Percentiles rank a stretch among this genome's conserved stretches.
Evolutionary conservation across 1,284 basidiomycete genomes (phyloP).

Genomic region (Ceratobasidium sp.): DNA sequence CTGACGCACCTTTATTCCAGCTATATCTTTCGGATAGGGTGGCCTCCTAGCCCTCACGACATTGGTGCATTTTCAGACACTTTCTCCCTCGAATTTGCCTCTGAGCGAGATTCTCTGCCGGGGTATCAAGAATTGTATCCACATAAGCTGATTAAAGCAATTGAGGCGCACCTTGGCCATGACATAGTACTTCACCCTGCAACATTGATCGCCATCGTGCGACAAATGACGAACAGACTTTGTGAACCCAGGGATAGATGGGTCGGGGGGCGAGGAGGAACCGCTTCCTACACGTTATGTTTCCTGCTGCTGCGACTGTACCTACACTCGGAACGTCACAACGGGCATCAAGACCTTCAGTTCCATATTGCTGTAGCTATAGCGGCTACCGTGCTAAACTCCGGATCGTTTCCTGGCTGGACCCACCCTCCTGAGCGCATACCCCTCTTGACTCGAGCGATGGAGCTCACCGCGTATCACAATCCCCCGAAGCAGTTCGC

Average conservation of each 20-base stretch:
- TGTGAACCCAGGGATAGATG: not conserved
- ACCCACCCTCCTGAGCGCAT: not conserved
- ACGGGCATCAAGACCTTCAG: not conserved
- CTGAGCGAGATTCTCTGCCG: not conserved
- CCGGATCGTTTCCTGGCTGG: slow-evolving; percentile 5
- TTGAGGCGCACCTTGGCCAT: not conserved
- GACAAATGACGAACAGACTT: not conserved
- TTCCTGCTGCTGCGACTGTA: not conserved
- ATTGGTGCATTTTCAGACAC: not conserved
- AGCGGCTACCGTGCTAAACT: not conserved
- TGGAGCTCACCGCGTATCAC: not conserved
- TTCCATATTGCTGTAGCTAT: not conserved
- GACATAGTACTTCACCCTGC: slow-evolving; percentile 8
- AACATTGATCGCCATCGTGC: not conserved
- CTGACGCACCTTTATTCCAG: not conserved
- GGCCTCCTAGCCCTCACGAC: not conserved
- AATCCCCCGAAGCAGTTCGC: not conserved
- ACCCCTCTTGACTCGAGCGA: not conserved
- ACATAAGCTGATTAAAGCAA: not conserved
- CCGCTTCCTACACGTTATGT: not conserved
- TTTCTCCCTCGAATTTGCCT: not conserved
- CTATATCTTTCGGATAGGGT: not conserved
- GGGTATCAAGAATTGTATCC: not conserved
- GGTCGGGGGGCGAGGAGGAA: not conserved
- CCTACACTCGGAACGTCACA: not conserved